Evolutionary conservation across 148 eudicot species (phyloP).

Genomic region (Linanthus parryae): DNA sequence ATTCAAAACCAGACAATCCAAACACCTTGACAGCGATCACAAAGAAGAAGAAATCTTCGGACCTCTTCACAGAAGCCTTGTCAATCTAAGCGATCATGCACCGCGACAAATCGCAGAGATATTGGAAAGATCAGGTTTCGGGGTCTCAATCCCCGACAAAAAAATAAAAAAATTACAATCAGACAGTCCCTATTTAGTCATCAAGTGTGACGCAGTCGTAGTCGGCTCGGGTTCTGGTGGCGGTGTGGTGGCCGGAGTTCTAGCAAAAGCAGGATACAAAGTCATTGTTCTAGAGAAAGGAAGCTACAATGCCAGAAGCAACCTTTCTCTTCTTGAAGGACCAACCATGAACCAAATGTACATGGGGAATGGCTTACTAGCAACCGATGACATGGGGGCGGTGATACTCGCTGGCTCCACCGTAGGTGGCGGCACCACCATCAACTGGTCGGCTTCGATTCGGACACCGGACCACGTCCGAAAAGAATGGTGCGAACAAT

Average conservation of each 20-base stretch:
- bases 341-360: slow-evolving; percentile 56
- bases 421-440: slow-evolving; percentile 69
- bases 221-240: slow-evolving; percentile 82
- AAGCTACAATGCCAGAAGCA: slow-evolving; percentile 38
- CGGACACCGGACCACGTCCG: slow-evolving; percentile 49
- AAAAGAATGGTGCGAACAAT: slow-evolving; percentile 42
- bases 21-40: slow-evolving; percentile 6
- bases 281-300: slow-evolving; percentile 79
- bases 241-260: slow-evolving; percentile 59
- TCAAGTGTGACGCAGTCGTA: slow-evolving; percentile 63
- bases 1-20: slow-evolving; percentile 9
- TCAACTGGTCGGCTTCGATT: slow-evolving; percentile 78
- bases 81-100: slow-evolving; percentile 21
- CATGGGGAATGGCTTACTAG: slow-evolving; percentile 45
- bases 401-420: slow-evolving; percentile 63
- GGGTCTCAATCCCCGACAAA: slow-evolving; percentile 22
- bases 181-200: slow-evolving; percentile 14
- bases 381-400: slow-evolving; percentile 36
- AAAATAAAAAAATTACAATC: slow-evolving; percentile 4
- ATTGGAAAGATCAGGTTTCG: slow-evolving; percentile 27
- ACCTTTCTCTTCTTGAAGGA: slow-evolving; percentile 67
- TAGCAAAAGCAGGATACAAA: slow-evolving; percentile 68
- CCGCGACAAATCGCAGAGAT: slow-evolving; percentile 20
- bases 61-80: slow-evolving; percentile 49
- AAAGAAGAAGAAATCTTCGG: slow-evolving; percentile 24